These are phyloP conservation scores for Ceratobasidium sp. DNA, from an alignment of 1,284 basidiomycete genomes.

Conservation along the genomic window DNA sequence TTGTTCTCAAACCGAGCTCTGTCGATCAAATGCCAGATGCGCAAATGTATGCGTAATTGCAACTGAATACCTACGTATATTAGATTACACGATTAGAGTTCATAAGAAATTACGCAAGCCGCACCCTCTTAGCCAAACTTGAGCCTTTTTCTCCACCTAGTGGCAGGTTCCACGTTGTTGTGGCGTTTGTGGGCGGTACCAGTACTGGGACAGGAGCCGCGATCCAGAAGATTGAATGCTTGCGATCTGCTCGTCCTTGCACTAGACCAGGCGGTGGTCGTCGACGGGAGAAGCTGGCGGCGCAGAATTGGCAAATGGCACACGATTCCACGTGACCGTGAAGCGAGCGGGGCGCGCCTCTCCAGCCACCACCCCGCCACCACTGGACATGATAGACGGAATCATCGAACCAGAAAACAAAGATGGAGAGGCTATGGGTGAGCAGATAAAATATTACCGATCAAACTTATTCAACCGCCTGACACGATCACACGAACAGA, in stretches of 20 bases:
- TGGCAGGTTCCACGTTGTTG: neutral
- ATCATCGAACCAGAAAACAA: neutral
- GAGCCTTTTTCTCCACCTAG: neutral
- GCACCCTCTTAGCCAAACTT: neutral
- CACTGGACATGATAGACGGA: neutral
- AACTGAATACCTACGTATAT: no score
- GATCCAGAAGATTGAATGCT: neutral
- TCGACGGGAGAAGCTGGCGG: slow-evolving; percentile 8
- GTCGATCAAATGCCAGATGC: neutral
- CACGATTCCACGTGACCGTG: slow-evolving; percentile 25
- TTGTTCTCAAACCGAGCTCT: neutral
- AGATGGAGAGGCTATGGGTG: slow-evolving; percentile 7
- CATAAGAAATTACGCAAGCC: no score
- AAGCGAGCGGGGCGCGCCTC: slow-evolving; percentile 3
- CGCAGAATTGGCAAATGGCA: slow-evolving; percentile 1
- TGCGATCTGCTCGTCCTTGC: neutral
- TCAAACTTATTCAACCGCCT: no score
- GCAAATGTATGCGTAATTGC: slow-evolving; percentile 29
- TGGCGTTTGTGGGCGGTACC: slow-evolving; percentile 2
- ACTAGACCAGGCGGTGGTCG: slow-evolving; percentile 16
- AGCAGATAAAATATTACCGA: neutral
- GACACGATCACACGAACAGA: neutral
- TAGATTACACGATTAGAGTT: no score
- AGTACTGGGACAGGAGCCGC: neutral
- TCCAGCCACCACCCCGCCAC: neutral